Evolutionary conservation across 2,329 filamentous ascomycete species (phyloP), one percentile per base, ranked within the genome.

Genomic region (Ophiostoma australiae): DNA sequence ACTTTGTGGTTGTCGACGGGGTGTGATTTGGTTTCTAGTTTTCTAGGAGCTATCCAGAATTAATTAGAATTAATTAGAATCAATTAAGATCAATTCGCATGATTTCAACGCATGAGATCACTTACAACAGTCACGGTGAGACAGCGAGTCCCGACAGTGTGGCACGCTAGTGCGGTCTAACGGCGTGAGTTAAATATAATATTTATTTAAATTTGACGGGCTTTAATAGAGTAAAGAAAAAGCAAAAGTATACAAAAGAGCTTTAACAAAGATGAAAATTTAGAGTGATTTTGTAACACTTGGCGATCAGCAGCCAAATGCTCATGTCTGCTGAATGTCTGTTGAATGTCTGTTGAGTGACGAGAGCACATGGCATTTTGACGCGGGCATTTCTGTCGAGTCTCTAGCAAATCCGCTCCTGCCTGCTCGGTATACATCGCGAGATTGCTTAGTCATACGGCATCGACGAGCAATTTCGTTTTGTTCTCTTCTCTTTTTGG

Each of bases 1-100:
- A 84, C 68, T 77, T 91, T 74, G 79, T 81, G 72, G 88, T 88
- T 31, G 79, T 78, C 71, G 87, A 89, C 77, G n/a, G 52, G 55
- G 11, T 41, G 48, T 44, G 10, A 11, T 15, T 44, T 13, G 39
- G 13, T 41, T 41, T 39, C 10, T 11, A 39, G 4, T 39, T 8
- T 39, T 39, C 37, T 41, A 15, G 2, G 15, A 41, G 15, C 15
- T 39, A 39, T 39, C 37, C 10, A 39, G 39, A 41, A 2, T 41
- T 41, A 41, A 13, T 13, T 41, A 41, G 27, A 11, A 41, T 41
- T 41, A 41, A 15, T 23, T 27, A 13, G 27, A 31, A 31, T 31
- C 3, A 3, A 31, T 31, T 31, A 31, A 31, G 27, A 1, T 31
- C 27, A 3, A 31, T 31, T 31, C 1, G 27, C 27, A 31, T 31